These are phyloP conservation scores for Polyplosphaeria fusca DNA, from an alignment of 495 filamentous ascomycete genomes.

Conservation along the genomic window DNA sequence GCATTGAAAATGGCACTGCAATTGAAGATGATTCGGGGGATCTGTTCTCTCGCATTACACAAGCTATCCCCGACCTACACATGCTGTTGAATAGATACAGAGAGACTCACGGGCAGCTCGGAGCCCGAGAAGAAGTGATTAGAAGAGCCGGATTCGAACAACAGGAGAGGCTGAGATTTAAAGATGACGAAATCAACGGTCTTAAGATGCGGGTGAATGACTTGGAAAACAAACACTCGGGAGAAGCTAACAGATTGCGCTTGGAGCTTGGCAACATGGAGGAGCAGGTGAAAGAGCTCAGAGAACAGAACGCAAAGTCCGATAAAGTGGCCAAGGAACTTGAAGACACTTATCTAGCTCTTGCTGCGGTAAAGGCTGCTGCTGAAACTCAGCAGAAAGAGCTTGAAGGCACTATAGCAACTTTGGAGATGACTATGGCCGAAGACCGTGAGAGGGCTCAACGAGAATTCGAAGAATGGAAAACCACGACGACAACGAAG, in stretches of 20 bases:
- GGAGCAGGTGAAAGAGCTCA: slow-evolving; percentile 36
- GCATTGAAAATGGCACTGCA: slow-evolving; percentile 17
- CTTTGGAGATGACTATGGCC: slow-evolving; percentile 19
- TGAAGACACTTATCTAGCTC: slow-evolving; percentile 12
- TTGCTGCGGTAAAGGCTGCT: slow-evolving; percentile 15
- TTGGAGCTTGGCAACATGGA: slow-evolving; percentile 39
- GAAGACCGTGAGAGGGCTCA: slow-evolving; percentile 23
- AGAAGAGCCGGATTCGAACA: slow-evolving; percentile 29
- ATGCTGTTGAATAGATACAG: slow-evolving; percentile 32
- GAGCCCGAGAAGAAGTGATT: slow-evolving; percentile 31
- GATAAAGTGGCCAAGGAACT: slow-evolving; percentile 19
- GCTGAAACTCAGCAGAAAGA: slow-evolving; percentile 18
- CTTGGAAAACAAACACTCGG: slow-evolving; percentile 26
- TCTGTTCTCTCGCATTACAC: slow-evolving; percentile 29
- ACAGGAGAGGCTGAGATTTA: slow-evolving; percentile 29
- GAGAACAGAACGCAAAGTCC: slow-evolving; percentile 26
- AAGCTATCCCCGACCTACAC: slow-evolving; percentile 37
- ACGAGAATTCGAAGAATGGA: slow-evolving; percentile 32
- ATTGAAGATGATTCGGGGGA: slow-evolving; percentile 30
- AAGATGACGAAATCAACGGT: slow-evolving; percentile 33
- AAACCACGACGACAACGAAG: slow-evolving; percentile 16
- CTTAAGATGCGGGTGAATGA: slow-evolving; percentile 31
- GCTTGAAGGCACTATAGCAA: slow-evolving; percentile 10
- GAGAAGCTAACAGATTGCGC: slow-evolving; percentile 33
- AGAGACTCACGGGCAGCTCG: slow-evolving; percentile 34